Evolutionary conservation across 495 filamentous ascomycete genomes (phyloP), one percentile per base, ranked within the genome.

Genomic region (Lasiosphaeria ovina): DNA sequence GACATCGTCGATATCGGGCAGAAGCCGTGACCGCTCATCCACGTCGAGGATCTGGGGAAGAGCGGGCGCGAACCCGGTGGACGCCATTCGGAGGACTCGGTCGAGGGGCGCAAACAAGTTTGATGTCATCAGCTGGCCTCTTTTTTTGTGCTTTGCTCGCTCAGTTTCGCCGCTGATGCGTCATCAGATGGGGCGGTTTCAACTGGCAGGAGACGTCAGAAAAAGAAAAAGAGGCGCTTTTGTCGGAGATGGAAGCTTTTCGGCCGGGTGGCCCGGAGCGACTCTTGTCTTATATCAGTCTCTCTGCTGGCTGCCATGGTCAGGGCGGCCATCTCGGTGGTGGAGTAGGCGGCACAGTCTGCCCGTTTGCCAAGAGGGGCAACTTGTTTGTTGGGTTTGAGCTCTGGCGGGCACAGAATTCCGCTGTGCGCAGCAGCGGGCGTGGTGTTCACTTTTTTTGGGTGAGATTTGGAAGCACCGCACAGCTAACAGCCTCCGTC

Each of bases 21-120:
- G 42, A n/a, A 57, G 42, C 3, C 24, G 40, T 8, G 42, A 57
- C 17, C n/a, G n/a, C 34, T 57, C 54, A 4, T 51, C 49, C 32
- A 32, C 49, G 49, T 51, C 49, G 9, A 24, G 49, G 49, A 51
- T 35, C n/a, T 51, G 24, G 6, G 49, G 49, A 6, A 51, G 44
- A 5, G 44, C 8, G 5, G 44, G 12, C 4, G 44, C 12, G 2
- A n/a, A n/a, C 44, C 24, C 24, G 24, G 44, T n/a, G 16, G 12
- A 47, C 11, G 12, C 16, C 44, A 47, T 11, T 47, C 44, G 12
- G 7, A 14, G 44, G 3, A 14, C 12, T 11, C 16, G 44, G 44
- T 47, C 12, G 44, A 9, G 44, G 6, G 12, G 44, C 4, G 44
- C 5, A 4, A n/a, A 47, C 12, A n/a, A 47, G 38, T 42, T 42